Evolutionary conservation across 495 filamentous ascomycete species (phyloP), one percentile per base, ranked within the genome.

Genomic region (Evansstolkia leycettana): DNA sequence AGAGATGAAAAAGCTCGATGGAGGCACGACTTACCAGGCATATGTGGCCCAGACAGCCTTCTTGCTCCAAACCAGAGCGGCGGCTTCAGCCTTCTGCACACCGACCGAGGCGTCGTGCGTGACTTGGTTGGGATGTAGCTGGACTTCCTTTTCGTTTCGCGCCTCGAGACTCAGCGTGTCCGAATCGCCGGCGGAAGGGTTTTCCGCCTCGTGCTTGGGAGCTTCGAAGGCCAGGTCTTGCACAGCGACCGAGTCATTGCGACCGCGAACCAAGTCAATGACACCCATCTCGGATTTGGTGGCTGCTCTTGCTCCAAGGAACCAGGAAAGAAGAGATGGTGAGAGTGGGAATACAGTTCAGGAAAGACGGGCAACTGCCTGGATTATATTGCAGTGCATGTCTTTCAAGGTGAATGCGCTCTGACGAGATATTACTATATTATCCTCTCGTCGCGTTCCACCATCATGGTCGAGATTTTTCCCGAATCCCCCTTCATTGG

Each of bases 1-100:
- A 23, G 4, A 5, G 4, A 5, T 23, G 20, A n/a, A 17, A 18
- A 7, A 39, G n/a, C 15, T 16, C 2, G 19, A 43, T n/a, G n/a
- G n/a, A n/a, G n/a, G n/a, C n/a, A n/a, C n/a, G n/a, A n/a, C 57
- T 52, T 27, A 65, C 61, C 51, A 60, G 8, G 52, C 58, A 43
- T 65, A 68, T 17, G 58, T 58, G 2, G 33, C 34, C 26, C 54
- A 47, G 1, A 58, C 48, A 1, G 44, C 52, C 2, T 43, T 41
- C 11, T 49, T 55, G 18, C 41, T 54, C 64, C 64, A 68, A 2
- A 52, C 57, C 14, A 64, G 42, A 11, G 64, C 62, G 2, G 60
- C 56, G 6, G 64, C 64, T 39, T 68, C 64, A 0, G 55, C 60
- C 36, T 62, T 64, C 33, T 63, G 57, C 6, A 61, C 44, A 32